Base-by-base conservation (phyloP, 768 basidiomycete species). In the Cystofilobasidium bisporidii region DNA sequence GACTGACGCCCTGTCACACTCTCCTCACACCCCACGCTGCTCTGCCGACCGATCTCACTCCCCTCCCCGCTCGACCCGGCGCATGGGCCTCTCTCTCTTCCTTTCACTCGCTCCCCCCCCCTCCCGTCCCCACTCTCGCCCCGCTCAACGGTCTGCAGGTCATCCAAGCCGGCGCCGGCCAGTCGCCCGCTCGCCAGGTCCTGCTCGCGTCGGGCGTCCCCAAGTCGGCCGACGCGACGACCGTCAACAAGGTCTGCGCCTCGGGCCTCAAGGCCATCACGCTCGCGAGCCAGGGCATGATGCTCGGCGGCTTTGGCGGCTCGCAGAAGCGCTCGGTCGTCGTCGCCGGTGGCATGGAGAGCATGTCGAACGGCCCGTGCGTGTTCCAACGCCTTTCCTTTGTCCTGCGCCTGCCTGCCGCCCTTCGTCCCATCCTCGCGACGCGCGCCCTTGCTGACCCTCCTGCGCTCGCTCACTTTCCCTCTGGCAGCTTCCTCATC, bases 231-330 rank as follows among this genome's bases (percentile, higher is more conserved):
- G 96, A 99, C 79, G 93, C 94, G 26, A 98, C 96, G 43, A 99
- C 96, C 59, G 86, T 99, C 81, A 99, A 99, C 85, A 99, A 99
- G 81, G 96, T 99, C 77, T 99, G 96, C 78, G 96, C 96, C 8
- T 92, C 89, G 63, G 96, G 96, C 70, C 81, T 99, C 83, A 98
- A 98, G 79, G 83, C 93, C 33, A 84, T 98, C 79, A 96, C 91
- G 78, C 82, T 98, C 70, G 96, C 91, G 65, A 83, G 91, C 32
- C 96, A 98, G 80, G 84, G 83, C 73, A 91, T 99, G 74, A 83
- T 86, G 76, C 82, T 86, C 28, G 96, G 96, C 61, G 68, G 68
- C 10, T 61, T 48, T 36, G 68, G 68, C 33, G 68, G 68, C 48
- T 47, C 40, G n/a, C 68, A 69, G 58, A 85, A 94, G 76, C 85